phyloP scores from a whole-genome alignment of 306 rosid species.

The Erythrophleum fordii region DNA sequence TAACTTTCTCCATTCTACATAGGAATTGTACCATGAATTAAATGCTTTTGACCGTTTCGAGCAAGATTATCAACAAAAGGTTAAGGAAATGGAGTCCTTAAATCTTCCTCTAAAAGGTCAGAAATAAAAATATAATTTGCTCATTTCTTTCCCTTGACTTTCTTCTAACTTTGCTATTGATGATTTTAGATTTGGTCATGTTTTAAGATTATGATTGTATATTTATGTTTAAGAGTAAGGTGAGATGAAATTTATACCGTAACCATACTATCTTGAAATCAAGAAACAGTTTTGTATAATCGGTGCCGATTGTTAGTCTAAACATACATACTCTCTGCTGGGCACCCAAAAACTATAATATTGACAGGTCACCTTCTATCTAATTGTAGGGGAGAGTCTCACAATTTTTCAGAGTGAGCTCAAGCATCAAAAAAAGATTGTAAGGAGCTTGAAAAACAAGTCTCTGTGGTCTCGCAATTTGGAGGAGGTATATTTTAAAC shows the following conservation, averaged over 20 bases:
- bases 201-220: background rate
- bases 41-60: constrained; percentile 77
- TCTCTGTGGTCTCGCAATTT: constrained; percentile 86
- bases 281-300: constrained; percentile 17
- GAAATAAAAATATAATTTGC: constrained; percentile 27
- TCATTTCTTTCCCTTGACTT: background rate
- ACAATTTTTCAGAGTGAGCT: constrained; percentile 76
- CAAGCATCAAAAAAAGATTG: constrained; percentile 82
- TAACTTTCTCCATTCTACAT: constrained; percentile 29
- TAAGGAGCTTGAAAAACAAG: constrained; percentile 82
- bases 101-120: constrained; percentile 81
- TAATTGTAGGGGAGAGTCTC: constrained; percentile 80
- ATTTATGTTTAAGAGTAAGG: constrained; percentile 6
- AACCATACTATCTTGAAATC: background rate
- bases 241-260: background rate
- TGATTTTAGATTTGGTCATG: constrained; percentile 7
- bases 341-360: constrained; percentile 17
- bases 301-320: constrained; percentile 26
- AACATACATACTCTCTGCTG: constrained; percentile 18
- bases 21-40: constrained; percentile 90
- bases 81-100: constrained; percentile 75
- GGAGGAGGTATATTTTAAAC: constrained; percentile 77
- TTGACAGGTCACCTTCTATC: constrained; percentile 42
- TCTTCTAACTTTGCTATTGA: background rate
- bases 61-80: constrained; percentile 80